These are phyloP conservation scores for Pyracantha coccinea DNA, from an alignment of 331 rosid species.

Conservation along the genomic window DNA sequence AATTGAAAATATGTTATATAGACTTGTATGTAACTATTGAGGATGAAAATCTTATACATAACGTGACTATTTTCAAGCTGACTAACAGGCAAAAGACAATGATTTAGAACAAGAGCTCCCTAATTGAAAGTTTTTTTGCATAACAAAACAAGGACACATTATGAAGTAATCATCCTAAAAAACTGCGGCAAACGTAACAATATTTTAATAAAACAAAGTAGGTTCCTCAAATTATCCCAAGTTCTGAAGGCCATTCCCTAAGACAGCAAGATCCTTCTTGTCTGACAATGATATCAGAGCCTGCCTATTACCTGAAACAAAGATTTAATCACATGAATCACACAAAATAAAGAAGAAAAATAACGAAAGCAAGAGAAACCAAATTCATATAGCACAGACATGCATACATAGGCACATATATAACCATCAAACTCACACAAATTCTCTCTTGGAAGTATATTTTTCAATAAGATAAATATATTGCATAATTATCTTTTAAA, in stretches of 20 bases:
- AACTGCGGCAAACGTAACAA: background rate
- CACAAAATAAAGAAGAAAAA: background rate
- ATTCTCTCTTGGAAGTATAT: too few species aligned
- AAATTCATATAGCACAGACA: background rate
- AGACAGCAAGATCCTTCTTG: conserved; percentile 67
- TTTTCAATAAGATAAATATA: too few species aligned
- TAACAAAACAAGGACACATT: background rate
- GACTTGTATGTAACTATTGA: too few species aligned
- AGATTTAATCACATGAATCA: conserved; percentile 19
- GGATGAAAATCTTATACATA: too few species aligned
- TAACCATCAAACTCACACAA: too few species aligned
- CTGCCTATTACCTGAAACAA: conserved; percentile 59
- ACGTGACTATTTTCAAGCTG: background rate
- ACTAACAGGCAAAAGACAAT: background rate
- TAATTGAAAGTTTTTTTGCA: background rate
- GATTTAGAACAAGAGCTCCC: background rate
- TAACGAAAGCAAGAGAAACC: background rate
- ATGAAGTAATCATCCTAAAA: background rate
- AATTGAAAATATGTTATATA: too few species aligned
- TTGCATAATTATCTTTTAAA: too few species aligned
- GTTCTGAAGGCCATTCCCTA: conserved; percentile 75
- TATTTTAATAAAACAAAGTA: background rate
- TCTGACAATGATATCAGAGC: conserved; percentile 85
- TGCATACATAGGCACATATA: background rate
- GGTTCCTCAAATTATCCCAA: conserved; percentile 51